Percentiles rank a stretch among this genome's conserved stretches.
These are phyloP conservation scores for Lophium mytilinum DNA, from an alignment of 495 filamentous ascomycete species.

Conservation along the genomic window DNA sequence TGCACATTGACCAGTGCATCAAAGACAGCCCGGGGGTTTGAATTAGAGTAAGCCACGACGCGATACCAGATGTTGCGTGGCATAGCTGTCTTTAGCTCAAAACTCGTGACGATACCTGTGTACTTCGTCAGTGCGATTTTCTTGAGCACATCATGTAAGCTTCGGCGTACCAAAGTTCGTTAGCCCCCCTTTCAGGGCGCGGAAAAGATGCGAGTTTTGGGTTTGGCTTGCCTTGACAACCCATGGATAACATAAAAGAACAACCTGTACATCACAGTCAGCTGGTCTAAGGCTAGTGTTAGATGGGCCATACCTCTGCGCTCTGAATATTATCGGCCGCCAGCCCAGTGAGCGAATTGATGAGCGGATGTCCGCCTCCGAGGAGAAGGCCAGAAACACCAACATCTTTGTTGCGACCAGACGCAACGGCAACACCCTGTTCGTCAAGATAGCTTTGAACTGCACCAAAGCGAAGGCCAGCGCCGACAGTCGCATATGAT, in stretches of 20 bases:
- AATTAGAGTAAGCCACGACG: too few species aligned
- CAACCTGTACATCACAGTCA: neutral
- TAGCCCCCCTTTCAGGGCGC: too few species aligned
- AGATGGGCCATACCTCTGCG: neutral
- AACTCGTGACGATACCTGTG: too few species aligned
- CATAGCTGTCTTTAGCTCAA: too few species aligned
- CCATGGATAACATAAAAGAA: neutral
- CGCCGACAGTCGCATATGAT: neutral
- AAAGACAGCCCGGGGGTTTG: neutral
- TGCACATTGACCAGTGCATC: neutral
- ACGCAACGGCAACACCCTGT: neutral
- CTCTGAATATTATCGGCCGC: neutral
- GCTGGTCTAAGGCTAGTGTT: neutral
- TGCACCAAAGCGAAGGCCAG: neutral
- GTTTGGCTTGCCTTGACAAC: too few species aligned
- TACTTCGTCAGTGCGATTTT: too few species aligned
- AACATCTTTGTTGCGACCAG: neutral
- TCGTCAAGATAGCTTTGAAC: neutral
- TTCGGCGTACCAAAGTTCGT: too few species aligned
- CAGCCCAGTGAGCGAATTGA: neutral
- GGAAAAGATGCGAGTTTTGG: too few species aligned
- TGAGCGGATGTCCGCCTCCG: neutral
- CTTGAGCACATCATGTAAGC: too few species aligned
- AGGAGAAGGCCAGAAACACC: slow-evolving; percentile 1
- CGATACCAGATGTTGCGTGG: too few species aligned